These are phyloP conservation scores for Curvularia hawaiiensis DNA, from an alignment of 2,329 filamentous ascomycete species.

Conservation along the genomic window DNA sequence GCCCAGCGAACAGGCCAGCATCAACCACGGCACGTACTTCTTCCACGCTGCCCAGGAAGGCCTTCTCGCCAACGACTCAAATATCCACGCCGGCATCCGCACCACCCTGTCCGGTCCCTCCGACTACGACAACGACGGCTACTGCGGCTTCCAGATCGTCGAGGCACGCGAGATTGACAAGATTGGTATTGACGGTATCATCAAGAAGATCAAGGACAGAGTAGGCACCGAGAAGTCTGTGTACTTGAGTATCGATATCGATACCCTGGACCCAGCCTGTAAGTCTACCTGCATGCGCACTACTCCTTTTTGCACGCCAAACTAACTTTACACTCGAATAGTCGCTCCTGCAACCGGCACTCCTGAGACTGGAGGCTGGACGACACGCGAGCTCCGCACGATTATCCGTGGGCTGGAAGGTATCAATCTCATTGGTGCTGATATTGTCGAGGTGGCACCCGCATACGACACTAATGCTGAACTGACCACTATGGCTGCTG, in stretches of 20 bases:
- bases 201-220: conserved; percentile 75
- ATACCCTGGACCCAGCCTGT: conserved; percentile 84
- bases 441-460: conserved; percentile 74
- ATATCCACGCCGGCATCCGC: conserved; percentile 86
- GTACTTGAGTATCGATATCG: conserved; percentile 85
- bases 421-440: conserved; percentile 71
- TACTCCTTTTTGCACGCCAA: neutral
- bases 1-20: conserved; percentile 73
- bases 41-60: conserved; percentile 82
- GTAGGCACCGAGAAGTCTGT: conserved; percentile 77
- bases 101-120: conserved; percentile 79
- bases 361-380: conserved; percentile 78
- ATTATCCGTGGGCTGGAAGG: conserved; percentile 72
- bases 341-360: conserved; percentile 76
- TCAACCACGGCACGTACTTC: conserved; percentile 92
- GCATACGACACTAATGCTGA: conserved; percentile 76
- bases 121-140: conserved; percentile 85
- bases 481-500: conserved; percentile 74
- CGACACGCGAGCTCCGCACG: conserved; percentile 72
- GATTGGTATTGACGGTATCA: conserved; percentile 74
- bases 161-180: conserved; percentile 75
- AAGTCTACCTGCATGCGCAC: conserved; percentile 34
- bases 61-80: conserved; percentile 78
- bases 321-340: conserved; percentile 28
- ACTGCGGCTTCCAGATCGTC: conserved; percentile 82